Base-by-base conservation (phyloP, 768 basidiomycete species). In the Suillus occidentalis region DNA sequence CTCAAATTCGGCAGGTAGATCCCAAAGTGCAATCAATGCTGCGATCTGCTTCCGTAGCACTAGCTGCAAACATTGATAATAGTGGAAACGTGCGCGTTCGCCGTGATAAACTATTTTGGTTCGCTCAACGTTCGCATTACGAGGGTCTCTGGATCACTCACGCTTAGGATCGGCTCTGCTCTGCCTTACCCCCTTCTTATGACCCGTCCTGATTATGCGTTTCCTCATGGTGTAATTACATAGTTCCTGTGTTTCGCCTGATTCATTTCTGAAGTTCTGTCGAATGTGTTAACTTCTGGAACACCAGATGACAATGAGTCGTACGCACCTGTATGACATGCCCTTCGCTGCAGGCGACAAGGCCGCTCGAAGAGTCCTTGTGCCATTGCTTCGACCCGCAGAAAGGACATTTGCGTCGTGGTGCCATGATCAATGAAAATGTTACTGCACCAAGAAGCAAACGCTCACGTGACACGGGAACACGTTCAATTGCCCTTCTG, bases 381-480 rank as follows among this genome's bases (percentile, higher is more conserved):
- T 92, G 87, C 94, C 94, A 97, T 73, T 89, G 86, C 59, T 85
- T 86, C 28, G 94, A 95, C 10, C 91, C 88, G 72, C 95, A 97
- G 25, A 89, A 83, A 0, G 85, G 81, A 72, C 95, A 97, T 52
- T 86, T 84, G 67, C 81, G 82, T 62, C 86, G 83, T 18, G 83
- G 85, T 4, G 87, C 84, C 90, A 91, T 89, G 37, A 14, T 28
- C 52, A 63, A 64, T 22, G 8, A 25, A 37, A 36, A 53, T 53
- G 20, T 55, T 18, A 10, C 9, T 12, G 34, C 18, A 58, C 39
- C 20, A 50, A 40, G 57, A 40, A 58, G 25, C 16, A 40, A 40
- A 58, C 22, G 25, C 16, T 16, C 57, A 58, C 57, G 57, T 58
- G 57, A 58, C 25, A 9, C 16, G 20, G 18, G 52, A 14, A 53